phyloP scores from a whole-genome alignment of 176 grass and related monocot species.

The Pontederia crassipes region DNA sequence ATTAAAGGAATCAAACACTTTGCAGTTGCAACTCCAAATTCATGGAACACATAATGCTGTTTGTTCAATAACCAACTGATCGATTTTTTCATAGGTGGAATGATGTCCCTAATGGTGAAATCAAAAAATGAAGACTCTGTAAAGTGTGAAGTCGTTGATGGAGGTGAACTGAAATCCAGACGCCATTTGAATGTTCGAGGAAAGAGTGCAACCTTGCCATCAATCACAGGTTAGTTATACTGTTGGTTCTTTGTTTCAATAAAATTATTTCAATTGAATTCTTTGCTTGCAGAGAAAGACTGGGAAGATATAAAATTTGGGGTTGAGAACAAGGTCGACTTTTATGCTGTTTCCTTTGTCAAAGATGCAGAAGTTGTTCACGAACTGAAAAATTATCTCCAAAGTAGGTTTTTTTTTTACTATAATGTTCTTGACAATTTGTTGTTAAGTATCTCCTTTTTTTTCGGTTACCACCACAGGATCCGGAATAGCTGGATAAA shows the following conservation, averaged over 20 bases:
- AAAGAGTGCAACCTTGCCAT: slow-evolving; percentile 94
- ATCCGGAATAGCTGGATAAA: too few relatives aligned
- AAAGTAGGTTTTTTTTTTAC: slow-evolving; percentile 32
- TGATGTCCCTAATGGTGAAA: slow-evolving; percentile 87
- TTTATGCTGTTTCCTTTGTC: slow-evolving; percentile 96
- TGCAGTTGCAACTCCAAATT: too few relatives aligned
- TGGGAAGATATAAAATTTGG: slow-evolving; percentile 96
- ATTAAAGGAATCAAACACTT: too few relatives aligned
- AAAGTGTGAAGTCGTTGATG: slow-evolving; percentile 87
- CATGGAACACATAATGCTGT: too few relatives aligned
- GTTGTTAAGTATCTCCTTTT: background rate
- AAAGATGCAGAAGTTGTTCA: slow-evolving; percentile 97
- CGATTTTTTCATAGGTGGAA: slow-evolving; percentile 57
- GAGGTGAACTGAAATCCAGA: slow-evolving; percentile 89
- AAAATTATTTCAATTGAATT: background rate
- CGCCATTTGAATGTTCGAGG: slow-evolving; percentile 83
- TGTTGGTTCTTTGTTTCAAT: background rate
- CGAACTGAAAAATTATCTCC: slow-evolving; percentile 87
- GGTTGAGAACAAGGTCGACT: slow-evolving; percentile 91
- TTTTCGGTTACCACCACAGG: background rate
- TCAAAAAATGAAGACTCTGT: slow-evolving; percentile 81
- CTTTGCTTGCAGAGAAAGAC: slow-evolving; percentile 59
- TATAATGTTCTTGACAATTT: slow-evolving; percentile 4
- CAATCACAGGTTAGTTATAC: slow-evolving; percentile 63
- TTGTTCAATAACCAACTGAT: background rate